These are phyloP conservation scores for Nepenthes mirabilis DNA, from an alignment of 148 eudicot genomes.

Conservation along the genomic window DNA sequence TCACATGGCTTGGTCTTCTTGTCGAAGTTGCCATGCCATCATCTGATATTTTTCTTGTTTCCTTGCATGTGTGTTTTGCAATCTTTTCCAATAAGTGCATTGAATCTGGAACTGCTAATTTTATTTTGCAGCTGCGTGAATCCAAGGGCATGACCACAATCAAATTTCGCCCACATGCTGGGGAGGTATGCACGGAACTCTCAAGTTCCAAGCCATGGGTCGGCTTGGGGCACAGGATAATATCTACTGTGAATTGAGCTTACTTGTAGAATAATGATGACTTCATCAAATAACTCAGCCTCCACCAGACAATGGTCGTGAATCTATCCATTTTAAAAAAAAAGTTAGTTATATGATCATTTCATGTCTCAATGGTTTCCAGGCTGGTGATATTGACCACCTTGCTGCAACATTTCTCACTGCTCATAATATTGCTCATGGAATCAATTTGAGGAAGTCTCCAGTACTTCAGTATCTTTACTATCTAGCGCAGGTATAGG, in stretches of 20 bases:
- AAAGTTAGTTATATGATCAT: not conserved
- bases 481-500: slow-evolving; percentile 80
- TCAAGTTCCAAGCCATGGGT: not conserved
- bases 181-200: slow-evolving; percentile 50
- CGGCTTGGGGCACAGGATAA: not conserved
- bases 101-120: not conserved
- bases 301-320: too few species aligned
- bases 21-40: not conserved
- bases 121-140: slow-evolving; percentile 84
- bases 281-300: too few species aligned
- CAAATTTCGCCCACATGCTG: slow-evolving; percentile 93
- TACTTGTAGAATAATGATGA: too few species aligned
- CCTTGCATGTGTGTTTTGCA: not conserved
- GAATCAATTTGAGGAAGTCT: slow-evolving; percentile 92
- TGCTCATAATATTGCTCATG: slow-evolving; percentile 87
- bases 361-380: slow-evolving; percentile 11
- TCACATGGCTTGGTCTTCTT: too few species aligned
- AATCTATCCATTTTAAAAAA: too few species aligned
- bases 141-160: slow-evolving; percentile 95
- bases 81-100: not conserved
- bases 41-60: not conserved
- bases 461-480: slow-evolving; percentile 97
- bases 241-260: too few species aligned
- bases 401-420: slow-evolving; percentile 95
- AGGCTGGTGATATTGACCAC: slow-evolving; percentile 99